Evolutionary conservation across 2,329 filamentous ascomycete genomes (phyloP), one percentile per base, ranked within the genome.

Genomic region (Elsinoe perseae): DNA sequence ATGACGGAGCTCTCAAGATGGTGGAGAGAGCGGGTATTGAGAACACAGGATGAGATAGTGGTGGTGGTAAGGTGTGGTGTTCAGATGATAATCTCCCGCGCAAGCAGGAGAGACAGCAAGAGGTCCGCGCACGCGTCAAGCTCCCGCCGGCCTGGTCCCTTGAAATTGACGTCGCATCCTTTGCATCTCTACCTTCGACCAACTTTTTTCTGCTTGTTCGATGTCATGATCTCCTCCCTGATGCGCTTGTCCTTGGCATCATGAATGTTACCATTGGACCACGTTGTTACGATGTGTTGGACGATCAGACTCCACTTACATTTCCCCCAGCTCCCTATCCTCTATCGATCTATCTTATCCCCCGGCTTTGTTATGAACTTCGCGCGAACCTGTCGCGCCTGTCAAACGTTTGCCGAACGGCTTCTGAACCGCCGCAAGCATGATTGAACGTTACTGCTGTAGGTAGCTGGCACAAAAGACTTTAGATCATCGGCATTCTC

Each of bases 401-500:
- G 7, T 20, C 7, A 44, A 36, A 44, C 40, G 40, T 16, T 25
- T 12, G 14, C 21, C 20, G 20, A 44, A 44, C 40, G 20, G 40
- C 40, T 27, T 9, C 40, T 25, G 20, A 44, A 25, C 40, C 32
- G 32, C 32, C 28, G 10, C 6, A 30, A 30, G 28, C 28, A 10
- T 30, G 6, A 10, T 6, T 30, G 28, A 30, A 30, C 6, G 10
- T 10, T 30, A 10, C 28, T 6, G 10, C 28, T 10, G 12, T 36
- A 36, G 12, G 32, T 36, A 36, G 9, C 12, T 36, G 32, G 3
- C 3, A 14, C n/a, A 9, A 12, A 82, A 42, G 80, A 79, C 67
- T 85, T 85, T 61, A 85, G 66, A n/a, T n/a, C n/a, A n/a, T n/a
- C n/a, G n/a, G n/a, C n/a, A n/a, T n/a, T n/a, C n/a, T n/a, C n/a